phyloP scores from a whole-genome alignment of 2,329 filamentous ascomycete species.

The Colletotrichum tabaci region DNA sequence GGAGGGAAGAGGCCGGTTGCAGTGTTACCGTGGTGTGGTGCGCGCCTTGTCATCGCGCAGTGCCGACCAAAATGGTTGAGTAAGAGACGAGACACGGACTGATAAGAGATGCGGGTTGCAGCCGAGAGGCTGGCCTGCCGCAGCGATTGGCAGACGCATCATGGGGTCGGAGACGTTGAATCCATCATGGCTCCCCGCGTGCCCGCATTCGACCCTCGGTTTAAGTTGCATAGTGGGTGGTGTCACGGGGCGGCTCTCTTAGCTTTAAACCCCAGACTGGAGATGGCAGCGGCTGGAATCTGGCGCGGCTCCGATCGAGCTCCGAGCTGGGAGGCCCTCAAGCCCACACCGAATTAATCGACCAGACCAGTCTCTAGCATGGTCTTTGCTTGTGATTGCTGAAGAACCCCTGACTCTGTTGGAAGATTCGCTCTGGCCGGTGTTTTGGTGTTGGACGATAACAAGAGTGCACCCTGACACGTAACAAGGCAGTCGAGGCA shows the following conservation, averaged over 20 bases:
- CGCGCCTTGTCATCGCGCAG: not conserved
- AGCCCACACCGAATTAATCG: not conserved
- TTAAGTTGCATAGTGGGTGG: constrained; percentile 19
- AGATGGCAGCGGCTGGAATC: constrained; percentile 18
- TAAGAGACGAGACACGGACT: not conserved
- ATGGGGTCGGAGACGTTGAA: constrained; percentile 31
- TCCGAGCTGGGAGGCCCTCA: constrained; percentile 2
- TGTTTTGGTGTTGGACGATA: not conserved
- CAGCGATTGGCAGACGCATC: constrained; percentile 16
- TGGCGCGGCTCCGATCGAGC: constrained; percentile 22
- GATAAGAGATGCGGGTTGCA: not conserved
- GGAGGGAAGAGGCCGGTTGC: not conserved
- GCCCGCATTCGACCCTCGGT: constrained; percentile 28
- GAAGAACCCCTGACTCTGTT: not conserved
- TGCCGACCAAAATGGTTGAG: not conserved
- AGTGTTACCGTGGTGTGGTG: not conserved
- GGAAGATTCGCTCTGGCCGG: not conserved
- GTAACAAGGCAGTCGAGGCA: not conserved
- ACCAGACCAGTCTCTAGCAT: not conserved
- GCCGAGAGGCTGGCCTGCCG: constrained; percentile 1
- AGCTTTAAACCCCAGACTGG: constrained; percentile 31
- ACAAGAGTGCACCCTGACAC: not conserved
- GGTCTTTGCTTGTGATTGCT: not conserved
- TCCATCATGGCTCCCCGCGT: constrained; percentile 33
- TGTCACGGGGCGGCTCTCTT: constrained; percentile 30